Base-by-base conservation (phyloP, 2,329 filamentous ascomycete species). In the Xenosphaeropsis pyriputrescens region DNA sequence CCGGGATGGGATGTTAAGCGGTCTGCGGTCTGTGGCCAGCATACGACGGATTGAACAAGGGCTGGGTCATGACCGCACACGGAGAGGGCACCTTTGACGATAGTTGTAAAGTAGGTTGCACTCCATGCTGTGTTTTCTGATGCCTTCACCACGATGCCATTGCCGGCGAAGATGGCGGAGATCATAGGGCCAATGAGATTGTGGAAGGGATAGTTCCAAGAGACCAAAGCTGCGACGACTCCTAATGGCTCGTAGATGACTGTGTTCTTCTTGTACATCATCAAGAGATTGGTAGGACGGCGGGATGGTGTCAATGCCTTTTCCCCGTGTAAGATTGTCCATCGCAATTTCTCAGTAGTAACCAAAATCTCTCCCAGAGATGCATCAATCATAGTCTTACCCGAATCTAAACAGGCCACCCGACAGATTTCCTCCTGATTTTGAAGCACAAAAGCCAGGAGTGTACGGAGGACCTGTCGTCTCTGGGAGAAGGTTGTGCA, bases 171-270 rank as follows among this genome's bases (percentile, higher is more conserved):
- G 36, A 96, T 70, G 13, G 84, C 78, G 47, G 84, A 88, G 54
- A 96, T 93, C 47, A 95, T 72, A 12, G 89, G 91, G 0, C 84
- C 85, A 34, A 96, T 74, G 45, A 96, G 68, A 60, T 98, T 98
- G 63, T 98, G 91, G 59, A 96, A 93, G 33, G 85, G 78, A 56
- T 86, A 96, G 64, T 98, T 98, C 91, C 91, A 98, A 54, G 83
- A 91, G 32, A 98, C 85, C 37, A 89, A 79, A 14, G 91, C 89
- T 9, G 85, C 80, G 5, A 98, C 84, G 29, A 98, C 85, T 13
- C 91, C 91, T 15, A 96, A 65, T 12, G 91, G 89, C 59, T 98
- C 88, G 58, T 93, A 98, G 36, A 72, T 65, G 18, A 98, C 86
- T 44, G 78, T 79, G 54, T 95, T 95, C 56, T 73, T 76, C 69